Evolutionary conservation across 1,284 basidiomycete genomes (phyloP), one percentile per base, ranked within the genome.

Genomic region (Pholiota adiposa): DNA sequence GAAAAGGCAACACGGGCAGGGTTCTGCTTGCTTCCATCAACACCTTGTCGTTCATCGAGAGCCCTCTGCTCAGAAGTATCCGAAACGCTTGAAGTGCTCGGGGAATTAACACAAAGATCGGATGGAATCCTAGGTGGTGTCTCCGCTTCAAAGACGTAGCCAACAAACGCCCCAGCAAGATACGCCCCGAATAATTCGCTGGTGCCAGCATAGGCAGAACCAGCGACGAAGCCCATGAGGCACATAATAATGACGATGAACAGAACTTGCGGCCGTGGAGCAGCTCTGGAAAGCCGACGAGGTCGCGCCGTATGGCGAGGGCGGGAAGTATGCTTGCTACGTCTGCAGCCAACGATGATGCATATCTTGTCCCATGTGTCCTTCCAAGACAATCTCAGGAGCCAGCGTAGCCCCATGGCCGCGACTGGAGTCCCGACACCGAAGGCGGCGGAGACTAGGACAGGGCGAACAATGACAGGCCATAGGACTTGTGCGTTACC

Each of bases 131-230:
- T 16, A 1, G 23, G 25, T 14, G 9, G 3, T 12, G 25, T 23
- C n/a, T 54, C 27, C 8, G 25, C 55, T 25, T 19, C 40, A 34
- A 75, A 76, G 3, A 72, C 54, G 40, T 72, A 64, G 11, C 70
- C 57, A 3, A 77, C 61, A 25, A 72, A 72, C 12, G 72, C 67
- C 14, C 77, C 75, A 3, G 73, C 72, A 2, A 78, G 72, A 63
- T 77, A 77, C 3, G 74, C 75, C 6, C 77, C 76, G 54, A 77
- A 77, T 8, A 79, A 65, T 54, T 78, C 76, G 59, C 74, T 77
- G 1, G 75, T 77, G 34, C 75, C 75, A 2, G 75, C 73, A 56
- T 76, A 77, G 14, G 70, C 68, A 1, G 74, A 65, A 4, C 69
- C 73, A n/a, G 74, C 72, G 1, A 77, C 72, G 36, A 73, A 74